phyloP scores from a whole-genome alignment of 768 basidiomycete genomes.

The Scleroderma citrinum region DNA sequence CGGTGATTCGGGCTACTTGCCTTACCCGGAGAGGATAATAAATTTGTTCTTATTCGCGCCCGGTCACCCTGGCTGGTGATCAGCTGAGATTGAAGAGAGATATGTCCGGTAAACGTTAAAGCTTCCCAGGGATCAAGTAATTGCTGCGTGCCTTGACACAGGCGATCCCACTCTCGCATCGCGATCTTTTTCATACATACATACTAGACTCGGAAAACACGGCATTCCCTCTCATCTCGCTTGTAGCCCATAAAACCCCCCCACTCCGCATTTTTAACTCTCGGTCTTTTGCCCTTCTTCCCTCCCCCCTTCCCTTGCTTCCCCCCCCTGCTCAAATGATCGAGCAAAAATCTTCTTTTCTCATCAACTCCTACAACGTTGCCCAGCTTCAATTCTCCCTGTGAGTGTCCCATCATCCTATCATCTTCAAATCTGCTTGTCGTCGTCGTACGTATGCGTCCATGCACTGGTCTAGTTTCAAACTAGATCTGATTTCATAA shows the following conservation, averaged over 20 bases:
- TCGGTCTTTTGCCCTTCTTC: neutral
- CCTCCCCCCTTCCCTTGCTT: constrained; percentile 3
- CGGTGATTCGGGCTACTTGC: neutral
- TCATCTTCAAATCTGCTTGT: neutral
- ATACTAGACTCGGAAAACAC: constrained; percentile 3
- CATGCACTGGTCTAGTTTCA: neutral
- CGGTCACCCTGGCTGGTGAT: constrained; percentile 19
- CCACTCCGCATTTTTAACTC: constrained; percentile 5
- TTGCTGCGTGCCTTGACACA: constrained; percentile 24
- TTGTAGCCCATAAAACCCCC: neutral
- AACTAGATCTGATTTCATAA: constrained; percentile 9
- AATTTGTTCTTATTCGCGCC: constrained; percentile 31
- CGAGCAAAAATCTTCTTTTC: constrained; percentile 39
- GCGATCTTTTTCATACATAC: constrained; percentile 1
- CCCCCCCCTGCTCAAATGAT: constrained; percentile 43
- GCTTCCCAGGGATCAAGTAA: constrained; percentile 29
- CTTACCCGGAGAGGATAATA: neutral
- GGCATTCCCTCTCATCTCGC: neutral
- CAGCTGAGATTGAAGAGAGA: constrained; percentile 6
- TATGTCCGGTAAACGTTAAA: constrained; percentile 30
- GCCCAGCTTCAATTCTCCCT: constrained; percentile 58
- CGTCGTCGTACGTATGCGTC: neutral
- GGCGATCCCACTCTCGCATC: constrained; percentile 19
- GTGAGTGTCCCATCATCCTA: constrained; percentile 31
- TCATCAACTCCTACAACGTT: constrained; percentile 54